phyloP scores from a whole-genome alignment of 495 filamentous ascomycete genomes.

The Pyrenula aspistea region DNA sequence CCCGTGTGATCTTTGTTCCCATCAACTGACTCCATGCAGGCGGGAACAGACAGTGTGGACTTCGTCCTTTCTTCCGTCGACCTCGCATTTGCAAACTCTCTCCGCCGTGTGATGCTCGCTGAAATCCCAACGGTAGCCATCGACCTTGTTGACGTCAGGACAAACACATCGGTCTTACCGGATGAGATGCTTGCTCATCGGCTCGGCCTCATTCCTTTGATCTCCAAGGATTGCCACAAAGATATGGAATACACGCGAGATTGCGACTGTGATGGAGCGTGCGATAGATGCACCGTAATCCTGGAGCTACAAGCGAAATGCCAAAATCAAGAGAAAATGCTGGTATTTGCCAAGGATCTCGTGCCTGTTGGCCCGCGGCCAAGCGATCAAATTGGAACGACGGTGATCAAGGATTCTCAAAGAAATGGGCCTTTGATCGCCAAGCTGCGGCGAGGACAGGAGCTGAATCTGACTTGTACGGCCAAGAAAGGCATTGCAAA shows the following conservation, averaged over 20 bases:
- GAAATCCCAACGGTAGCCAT: constrained; percentile 94
- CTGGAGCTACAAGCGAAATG: constrained; percentile 75
- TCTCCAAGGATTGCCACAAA: constrained; percentile 68
- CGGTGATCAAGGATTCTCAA: constrained; percentile 72
- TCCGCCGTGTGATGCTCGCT: constrained; percentile 83
- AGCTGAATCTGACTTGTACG: constrained; percentile 77
- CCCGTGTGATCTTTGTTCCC: not conserved
- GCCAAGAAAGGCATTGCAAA: constrained; percentile 98
- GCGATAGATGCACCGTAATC: constrained; percentile 76
- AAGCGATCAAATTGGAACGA: constrained; percentile 69
- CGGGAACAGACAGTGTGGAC: constrained; percentile 57
- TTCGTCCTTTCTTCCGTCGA: constrained; percentile 72
- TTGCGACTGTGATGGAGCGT: constrained; percentile 90
- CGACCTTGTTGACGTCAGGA: constrained; percentile 85
- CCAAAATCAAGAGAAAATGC: constrained; percentile 69
- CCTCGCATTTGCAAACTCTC: constrained; percentile 84
- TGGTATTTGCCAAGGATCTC: constrained; percentile 80
- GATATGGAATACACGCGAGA: constrained; percentile 82
- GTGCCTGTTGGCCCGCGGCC: constrained; percentile 46
- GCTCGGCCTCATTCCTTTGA: constrained; percentile 81
- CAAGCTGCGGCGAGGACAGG: constrained; percentile 79
- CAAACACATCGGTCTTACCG: constrained; percentile 85
- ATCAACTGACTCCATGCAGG: constrained; percentile 28
- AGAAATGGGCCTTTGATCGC: constrained; percentile 71
- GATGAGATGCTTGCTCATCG: constrained; percentile 95